Evolutionary conservation across 148 eudicot species (phyloP), one percentile per base, ranked within the genome.

Genomic region (Rhododendron henanense): DNA sequence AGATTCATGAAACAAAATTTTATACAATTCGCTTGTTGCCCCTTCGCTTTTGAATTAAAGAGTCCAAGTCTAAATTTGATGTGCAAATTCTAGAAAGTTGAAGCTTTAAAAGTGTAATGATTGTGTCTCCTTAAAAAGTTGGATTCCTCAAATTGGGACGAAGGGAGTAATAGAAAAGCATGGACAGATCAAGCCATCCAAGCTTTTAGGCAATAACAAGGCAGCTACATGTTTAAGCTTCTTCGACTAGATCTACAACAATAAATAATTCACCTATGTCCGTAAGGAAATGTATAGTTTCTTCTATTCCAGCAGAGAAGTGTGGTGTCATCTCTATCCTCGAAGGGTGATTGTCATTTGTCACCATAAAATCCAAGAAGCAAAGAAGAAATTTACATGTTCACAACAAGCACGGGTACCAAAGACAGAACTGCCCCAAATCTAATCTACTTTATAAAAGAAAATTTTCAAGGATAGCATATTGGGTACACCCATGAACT

Each of bases 211-310:
- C 79, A 75, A 37, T 73, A 31, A 33, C 78, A 73, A 33, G 78
- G 78, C 78, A 75, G 39, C 78, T 35, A 75, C 78, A 75, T 47
- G 45, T 76, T 75, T 76, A 19, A 76, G 79, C 79, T 76, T 76
- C 50, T 37, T 76, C 50, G 3, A 19, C n/a, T 21, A 76, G 25
- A 76, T 39, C 79, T 76, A 16, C 79, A 39, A 67, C 10, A 4
- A 31, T 69, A 69, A 28, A 69, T 31, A 69, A 28, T 69, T 28
- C 37, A 69, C 15, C 39, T 4, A 69, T 4, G 75, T 10, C n/a
- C n/a, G 23, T n/a, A 63, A 8, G 13, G 71, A 4, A 63, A 63
- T 8, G 21, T 33, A 14, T 74, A 11, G 48, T 19, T 18, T 76
- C n/a, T 37, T 37, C 23, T 37, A 15, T 41, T 37, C 45, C 79